A percentile compares a stretch with the other conserved stretches of the same genome.
Evolutionary conservation across 441 rosid genomes (phyloP).

Genomic region (Corymbia citriodora): DNA sequence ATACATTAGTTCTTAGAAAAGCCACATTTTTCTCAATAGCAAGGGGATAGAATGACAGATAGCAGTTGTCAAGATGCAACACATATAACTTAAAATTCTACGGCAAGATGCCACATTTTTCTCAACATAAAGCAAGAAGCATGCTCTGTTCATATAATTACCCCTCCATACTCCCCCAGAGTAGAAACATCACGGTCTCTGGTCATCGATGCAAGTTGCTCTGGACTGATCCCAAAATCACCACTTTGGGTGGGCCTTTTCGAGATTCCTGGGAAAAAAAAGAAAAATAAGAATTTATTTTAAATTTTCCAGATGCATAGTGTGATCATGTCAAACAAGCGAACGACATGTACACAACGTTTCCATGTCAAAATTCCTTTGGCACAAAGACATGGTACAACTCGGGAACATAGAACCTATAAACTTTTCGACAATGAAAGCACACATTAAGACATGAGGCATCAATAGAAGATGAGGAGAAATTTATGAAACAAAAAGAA

Average conservation of each 20-base stretch:
- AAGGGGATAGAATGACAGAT: background rate
- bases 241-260: slow-evolving; percentile 25
- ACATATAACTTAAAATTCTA: background rate
- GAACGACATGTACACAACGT: background rate
- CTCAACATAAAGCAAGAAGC: background rate
- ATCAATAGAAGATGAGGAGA: background rate
- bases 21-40: background rate
- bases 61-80: background rate
- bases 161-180: slow-evolving; percentile 77
- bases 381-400: background rate
- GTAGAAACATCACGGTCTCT: slow-evolving; percentile 62
- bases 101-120: background rate
- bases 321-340: background rate
- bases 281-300: background rate
- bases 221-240: slow-evolving; percentile 66
- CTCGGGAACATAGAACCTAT: background rate
- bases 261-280: slow-evolving; percentile 27
- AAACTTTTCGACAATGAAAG: background rate
- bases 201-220: slow-evolving; percentile 63
- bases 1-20: background rate
- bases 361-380: background rate
- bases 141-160: slow-evolving; percentile 21
- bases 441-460: background rate
- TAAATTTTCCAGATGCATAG: background rate
- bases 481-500: background rate